Percentiles rank a stretch among this genome's conserved stretches.
Conservation (phyloP, 345 rosid genomes). For the Sonneratia alba region DNA sequence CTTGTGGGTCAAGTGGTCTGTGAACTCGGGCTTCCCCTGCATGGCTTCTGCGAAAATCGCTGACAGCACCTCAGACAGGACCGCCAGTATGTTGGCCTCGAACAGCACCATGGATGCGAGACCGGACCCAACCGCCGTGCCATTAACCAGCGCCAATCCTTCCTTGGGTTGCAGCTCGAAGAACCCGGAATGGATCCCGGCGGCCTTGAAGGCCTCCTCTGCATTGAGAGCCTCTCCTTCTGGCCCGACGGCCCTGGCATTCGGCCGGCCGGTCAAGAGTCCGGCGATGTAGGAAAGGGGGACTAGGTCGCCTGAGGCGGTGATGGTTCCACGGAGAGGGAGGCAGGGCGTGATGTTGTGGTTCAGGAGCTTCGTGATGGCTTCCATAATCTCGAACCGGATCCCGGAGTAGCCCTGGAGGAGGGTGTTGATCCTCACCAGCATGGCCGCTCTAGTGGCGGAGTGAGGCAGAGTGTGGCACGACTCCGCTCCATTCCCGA, state of each 20-base stretch:
- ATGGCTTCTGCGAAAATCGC: constrained; percentile 46
- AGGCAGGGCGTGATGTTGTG: constrained; percentile 55
- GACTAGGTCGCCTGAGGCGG: constrained; percentile 68
- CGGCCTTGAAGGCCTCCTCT: constrained; percentile 32
- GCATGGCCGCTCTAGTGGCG: constrained; percentile 62
- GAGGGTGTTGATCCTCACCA: constrained; percentile 66
- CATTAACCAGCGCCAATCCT: constrained; percentile 64
- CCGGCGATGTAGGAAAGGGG: constrained; percentile 69
- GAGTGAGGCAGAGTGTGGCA: constrained; percentile 49
- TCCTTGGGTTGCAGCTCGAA: constrained; percentile 65
- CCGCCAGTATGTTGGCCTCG: constrained; percentile 28
- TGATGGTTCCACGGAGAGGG: constrained; percentile 64
- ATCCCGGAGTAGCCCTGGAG: constrained; percentile 72
- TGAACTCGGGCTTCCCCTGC: constrained; percentile 44
- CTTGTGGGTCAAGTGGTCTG: constrained; percentile 45
- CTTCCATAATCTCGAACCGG: constrained; percentile 59
- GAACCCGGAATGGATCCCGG: constrained; percentile 33
- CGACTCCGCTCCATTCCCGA: constrained; percentile 40
- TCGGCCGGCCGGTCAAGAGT: constrained; percentile 47
- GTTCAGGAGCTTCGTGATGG: constrained; percentile 53
- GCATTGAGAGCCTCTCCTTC: constrained; percentile 38
- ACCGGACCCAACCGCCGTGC: constrained; percentile 64
- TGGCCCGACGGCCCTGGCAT: constrained; percentile 50
- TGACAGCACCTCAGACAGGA: constrained; percentile 32
- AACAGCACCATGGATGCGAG: constrained; percentile 49